A percentile compares a stretch with the other conserved stretches of the same genome.
phyloP scores from a whole-genome alignment of 2,329 filamentous ascomycete genomes.

The Dryadomyces quercivorus region DNA sequence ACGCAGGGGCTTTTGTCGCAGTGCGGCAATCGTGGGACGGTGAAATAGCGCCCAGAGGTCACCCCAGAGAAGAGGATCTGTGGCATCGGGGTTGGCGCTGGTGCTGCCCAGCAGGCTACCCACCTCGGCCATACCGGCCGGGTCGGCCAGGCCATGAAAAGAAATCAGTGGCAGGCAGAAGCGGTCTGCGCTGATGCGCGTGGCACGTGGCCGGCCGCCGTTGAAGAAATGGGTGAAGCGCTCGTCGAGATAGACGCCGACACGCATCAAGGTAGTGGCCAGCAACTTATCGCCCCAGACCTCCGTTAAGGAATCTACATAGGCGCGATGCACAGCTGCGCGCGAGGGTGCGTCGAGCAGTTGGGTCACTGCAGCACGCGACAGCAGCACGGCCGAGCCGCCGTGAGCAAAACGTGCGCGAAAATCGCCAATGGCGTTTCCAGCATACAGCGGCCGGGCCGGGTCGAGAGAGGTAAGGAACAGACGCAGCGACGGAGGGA shows the following conservation, averaged over 20 bases:
- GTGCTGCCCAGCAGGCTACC: slow-evolving; percentile 25
- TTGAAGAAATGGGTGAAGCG: slow-evolving; percentile 42
- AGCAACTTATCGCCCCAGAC: slow-evolving; percentile 43
- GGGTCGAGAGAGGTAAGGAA: slow-evolving; percentile 38
- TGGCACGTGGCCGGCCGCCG: slow-evolving; percentile 36
- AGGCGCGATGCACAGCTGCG: slow-evolving; percentile 28
- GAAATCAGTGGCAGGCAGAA: slow-evolving; percentile 42
- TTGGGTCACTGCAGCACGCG: slow-evolving; percentile 33
- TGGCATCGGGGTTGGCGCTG: slow-evolving; percentile 8
- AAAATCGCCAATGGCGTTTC: slow-evolving; percentile 45
- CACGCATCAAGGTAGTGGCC: slow-evolving; percentile 37
- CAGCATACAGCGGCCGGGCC: slow-evolving; percentile 34
- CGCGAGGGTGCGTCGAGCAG: slow-evolving; percentile 27
- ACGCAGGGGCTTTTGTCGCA: slow-evolving; percentile 23
- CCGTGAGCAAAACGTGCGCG: slow-evolving; percentile 43
- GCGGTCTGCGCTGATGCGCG: slow-evolving; percentile 34
- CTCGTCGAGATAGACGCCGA: slow-evolving; percentile 44
- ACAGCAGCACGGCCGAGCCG: slow-evolving; percentile 41
- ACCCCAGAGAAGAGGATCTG: slow-evolving; percentile 28
- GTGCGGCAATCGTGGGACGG: slow-evolving; percentile 24
- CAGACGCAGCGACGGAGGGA: slow-evolving; percentile 33
- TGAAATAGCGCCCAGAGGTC: slow-evolving; percentile 38
- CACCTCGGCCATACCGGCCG: slow-evolving; percentile 31
- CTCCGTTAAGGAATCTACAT: slow-evolving; percentile 35
- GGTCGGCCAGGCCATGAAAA: slow-evolving; percentile 36